Conservation (phyloP, 176 grass and related monocot genomes). For the Thalia dealbata region DNA sequence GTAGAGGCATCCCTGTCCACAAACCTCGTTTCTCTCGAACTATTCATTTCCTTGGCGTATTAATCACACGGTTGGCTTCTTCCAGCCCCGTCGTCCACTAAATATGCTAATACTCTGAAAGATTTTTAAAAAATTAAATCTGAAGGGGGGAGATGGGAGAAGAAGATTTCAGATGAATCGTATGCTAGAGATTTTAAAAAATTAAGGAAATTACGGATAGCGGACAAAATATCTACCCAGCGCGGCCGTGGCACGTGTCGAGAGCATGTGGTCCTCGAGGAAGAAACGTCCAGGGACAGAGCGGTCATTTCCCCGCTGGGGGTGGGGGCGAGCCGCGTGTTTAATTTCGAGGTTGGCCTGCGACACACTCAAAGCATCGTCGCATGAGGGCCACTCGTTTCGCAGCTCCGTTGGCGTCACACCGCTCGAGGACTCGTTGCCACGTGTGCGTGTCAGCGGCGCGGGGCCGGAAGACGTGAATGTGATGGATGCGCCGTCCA, state of each 20-base stretch:
- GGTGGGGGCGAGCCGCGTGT: background rate
- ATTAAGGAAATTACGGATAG: background rate
- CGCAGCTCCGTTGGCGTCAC: background rate
- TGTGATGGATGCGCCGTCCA: background rate
- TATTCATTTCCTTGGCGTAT: background rate
- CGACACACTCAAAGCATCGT: background rate
- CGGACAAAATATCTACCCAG: background rate
- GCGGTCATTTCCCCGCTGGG: background rate
- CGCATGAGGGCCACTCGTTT: background rate
- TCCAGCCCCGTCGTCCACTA: background rate
- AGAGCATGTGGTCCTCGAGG: background rate
- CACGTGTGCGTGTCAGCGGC: background rate
- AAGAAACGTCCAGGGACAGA: background rate
- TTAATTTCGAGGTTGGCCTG: background rate
- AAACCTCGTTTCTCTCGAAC: conserved; percentile 11
- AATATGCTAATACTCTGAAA: background rate
- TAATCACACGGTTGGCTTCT: background rate
- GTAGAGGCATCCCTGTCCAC: conserved; percentile 1
- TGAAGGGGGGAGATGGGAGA: too few relatives aligned
- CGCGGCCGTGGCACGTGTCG: background rate
- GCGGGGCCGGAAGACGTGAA: too few relatives aligned
- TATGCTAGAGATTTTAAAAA: too few relatives aligned
- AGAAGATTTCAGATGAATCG: too few relatives aligned
- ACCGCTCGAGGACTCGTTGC: too few relatives aligned
- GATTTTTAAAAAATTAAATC: too few relatives aligned